A percentile compares a stretch with the other conserved stretches of the same genome.
These are phyloP conservation scores for Dictyophora rubrovolvata DNA, from an alignment of 768 basidiomycete genomes.

Conservation along the genomic window DNA sequence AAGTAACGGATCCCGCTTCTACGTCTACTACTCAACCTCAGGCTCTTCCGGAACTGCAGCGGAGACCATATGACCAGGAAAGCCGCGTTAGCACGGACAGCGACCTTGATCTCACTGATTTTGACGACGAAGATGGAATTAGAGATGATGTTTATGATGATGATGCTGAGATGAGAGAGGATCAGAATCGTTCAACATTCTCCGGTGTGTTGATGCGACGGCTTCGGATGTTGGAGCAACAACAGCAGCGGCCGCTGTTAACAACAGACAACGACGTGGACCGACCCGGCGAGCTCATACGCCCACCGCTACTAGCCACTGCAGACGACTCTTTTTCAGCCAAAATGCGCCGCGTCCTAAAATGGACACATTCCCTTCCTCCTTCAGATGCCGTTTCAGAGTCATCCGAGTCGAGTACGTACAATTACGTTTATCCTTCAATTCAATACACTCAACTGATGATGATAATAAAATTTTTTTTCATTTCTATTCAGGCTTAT, in stretches of 20 bases:
- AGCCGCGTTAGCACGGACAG: conserved; percentile 14
- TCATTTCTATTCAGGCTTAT: background rate
- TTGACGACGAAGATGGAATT: conserved; percentile 13
- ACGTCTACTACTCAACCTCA: conserved; percentile 23
- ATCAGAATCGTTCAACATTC: conserved; percentile 16
- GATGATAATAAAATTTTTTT: background rate
- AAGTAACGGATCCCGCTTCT: conserved; percentile 27
- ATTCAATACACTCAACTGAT: background rate
- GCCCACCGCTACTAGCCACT: background rate
- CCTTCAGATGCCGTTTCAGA: conserved; percentile 1
- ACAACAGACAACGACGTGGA: background rate
- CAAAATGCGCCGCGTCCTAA: conserved; percentile 6
- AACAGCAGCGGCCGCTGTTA: conserved; percentile 40
- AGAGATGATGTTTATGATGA: conserved; percentile 5
- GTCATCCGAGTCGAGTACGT: background rate
- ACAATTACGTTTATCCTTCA: background rate
- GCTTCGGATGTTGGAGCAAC: conserved; percentile 3
- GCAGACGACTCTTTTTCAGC: conserved; percentile 7
- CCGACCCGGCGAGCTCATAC: background rate
- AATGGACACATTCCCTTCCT: conserved; percentile 3
- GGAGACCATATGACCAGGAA: background rate
- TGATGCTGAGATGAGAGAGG: conserved; percentile 10
- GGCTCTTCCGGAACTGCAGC: background rate
- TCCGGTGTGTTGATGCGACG: conserved; percentile 11
- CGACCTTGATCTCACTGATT: conserved; percentile 6